phyloP scores from a whole-genome alignment of 2,329 filamentous ascomycete genomes.

The Ascochyta koolunga region DNA sequence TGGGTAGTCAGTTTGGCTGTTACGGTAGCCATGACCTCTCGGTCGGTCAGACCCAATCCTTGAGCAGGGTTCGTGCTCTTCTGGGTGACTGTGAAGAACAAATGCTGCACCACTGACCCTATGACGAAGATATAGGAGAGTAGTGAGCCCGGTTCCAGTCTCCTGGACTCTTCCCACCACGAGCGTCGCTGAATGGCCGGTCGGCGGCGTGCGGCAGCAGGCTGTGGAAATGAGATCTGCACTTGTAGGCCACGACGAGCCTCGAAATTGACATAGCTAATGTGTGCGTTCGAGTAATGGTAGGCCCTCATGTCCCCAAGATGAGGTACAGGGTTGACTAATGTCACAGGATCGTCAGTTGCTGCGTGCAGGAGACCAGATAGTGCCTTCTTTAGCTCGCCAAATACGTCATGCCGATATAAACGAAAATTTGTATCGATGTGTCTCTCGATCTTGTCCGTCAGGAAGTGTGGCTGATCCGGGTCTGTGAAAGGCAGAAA shows the following conservation, averaged over 20 bases:
- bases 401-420: slow-evolving; percentile 41
- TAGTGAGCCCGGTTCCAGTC: slow-evolving; percentile 32
- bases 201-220: slow-evolving; percentile 17
- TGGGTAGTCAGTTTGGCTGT: slow-evolving; percentile 24
- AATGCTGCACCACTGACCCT: slow-evolving; percentile 22
- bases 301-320: slow-evolving; percentile 30
- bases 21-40: slow-evolving; percentile 15
- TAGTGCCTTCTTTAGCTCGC: slow-evolving; percentile 36
- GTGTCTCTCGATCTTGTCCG: slow-evolving; percentile 30
- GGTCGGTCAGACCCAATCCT: slow-evolving; percentile 14
- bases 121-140: slow-evolving; percentile 34
- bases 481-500: slow-evolving; percentile 40
- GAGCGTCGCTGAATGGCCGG: slow-evolving; percentile 10
- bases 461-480: slow-evolving; percentile 36
- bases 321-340: slow-evolving; percentile 15
- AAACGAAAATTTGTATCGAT: slow-evolving; percentile 45
- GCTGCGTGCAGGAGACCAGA: slow-evolving; percentile 24
- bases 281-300: slow-evolving; percentile 24
- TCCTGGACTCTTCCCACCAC: slow-evolving; percentile 41
- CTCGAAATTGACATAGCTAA: slow-evolving; percentile 27
- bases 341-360: not conserved
- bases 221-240: slow-evolving; percentile 33
- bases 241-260: slow-evolving; percentile 25
- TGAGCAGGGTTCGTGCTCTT: slow-evolving; percentile 15
- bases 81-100: slow-evolving; percentile 33